phyloP scores from a whole-genome alignment of 23 red algal genomes.

The Chondrus crispus region DNA sequence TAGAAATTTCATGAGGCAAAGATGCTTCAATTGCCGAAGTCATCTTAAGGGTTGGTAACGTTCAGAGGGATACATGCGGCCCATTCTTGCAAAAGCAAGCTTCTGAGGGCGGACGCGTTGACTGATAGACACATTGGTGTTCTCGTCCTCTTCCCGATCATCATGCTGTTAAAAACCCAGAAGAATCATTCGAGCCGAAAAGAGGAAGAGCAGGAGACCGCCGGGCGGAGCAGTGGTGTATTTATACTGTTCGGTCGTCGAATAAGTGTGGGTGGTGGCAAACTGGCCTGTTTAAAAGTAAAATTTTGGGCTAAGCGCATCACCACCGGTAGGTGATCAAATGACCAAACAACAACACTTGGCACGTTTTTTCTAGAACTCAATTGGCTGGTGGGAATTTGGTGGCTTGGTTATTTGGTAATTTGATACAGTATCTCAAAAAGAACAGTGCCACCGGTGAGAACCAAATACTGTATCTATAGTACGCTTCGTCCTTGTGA shows the following conservation, averaged over 20 bases:
- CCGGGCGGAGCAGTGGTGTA: neutral
- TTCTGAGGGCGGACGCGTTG: slow-evolving; percentile 57
- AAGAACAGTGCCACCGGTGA: no score
- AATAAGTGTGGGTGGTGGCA: no score
- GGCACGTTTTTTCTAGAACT: no score
- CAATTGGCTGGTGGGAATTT: no score
- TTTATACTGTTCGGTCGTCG: neutral
- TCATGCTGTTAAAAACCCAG: slow-evolving; percentile 71
- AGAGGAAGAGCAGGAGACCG: neutral
- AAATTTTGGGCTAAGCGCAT: no score
- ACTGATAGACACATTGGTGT: slow-evolving; percentile 12
- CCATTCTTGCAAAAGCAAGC: slow-evolving; percentile 54
- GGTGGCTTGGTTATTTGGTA: no score
- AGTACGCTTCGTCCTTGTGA: no score
- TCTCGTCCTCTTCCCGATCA: slow-evolving; percentile 43
- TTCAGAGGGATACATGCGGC: slow-evolving; percentile 37
- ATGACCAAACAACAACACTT: no score
- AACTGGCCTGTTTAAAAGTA: no score
- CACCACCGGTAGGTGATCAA: no score
- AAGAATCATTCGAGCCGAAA: slow-evolving; percentile 49
- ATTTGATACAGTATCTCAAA: no score
- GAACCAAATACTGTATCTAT: no score
- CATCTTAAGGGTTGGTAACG: neutral
- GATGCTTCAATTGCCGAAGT: neutral
- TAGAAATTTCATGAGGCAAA: neutral